These are phyloP conservation scores for Phylloporus arenicola DNA, from an alignment of 768 basidiomycete species.

Conservation along the genomic window DNA sequence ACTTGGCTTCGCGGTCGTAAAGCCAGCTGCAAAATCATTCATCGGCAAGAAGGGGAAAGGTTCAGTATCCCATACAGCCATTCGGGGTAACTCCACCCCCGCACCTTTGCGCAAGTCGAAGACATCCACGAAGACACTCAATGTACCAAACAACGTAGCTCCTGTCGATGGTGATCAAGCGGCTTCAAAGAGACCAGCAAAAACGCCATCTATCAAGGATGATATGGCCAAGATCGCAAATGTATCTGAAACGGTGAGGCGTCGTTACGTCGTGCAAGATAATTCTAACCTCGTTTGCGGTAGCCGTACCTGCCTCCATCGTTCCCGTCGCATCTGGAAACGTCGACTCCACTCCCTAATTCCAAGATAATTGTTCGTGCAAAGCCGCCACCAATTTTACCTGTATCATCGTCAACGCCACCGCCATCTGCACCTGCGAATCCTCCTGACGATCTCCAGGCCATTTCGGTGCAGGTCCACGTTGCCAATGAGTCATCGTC, in stretches of 20 bases:
- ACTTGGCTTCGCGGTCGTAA: slow-evolving; percentile 42
- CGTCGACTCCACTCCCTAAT: slow-evolving; percentile 46
- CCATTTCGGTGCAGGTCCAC: slow-evolving; percentile 2
- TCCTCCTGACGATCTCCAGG: slow-evolving; percentile 17
- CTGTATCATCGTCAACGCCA: slow-evolving; percentile 23
- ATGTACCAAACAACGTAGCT: background rate
- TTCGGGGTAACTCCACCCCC: slow-evolving; percentile 6
- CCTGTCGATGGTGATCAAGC: slow-evolving; percentile 1
- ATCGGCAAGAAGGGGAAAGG: slow-evolving; percentile 21
- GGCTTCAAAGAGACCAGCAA: slow-evolving; percentile 1
- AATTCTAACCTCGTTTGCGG: slow-evolving; percentile 12
- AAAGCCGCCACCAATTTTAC: slow-evolving; percentile 43
- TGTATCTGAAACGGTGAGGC: slow-evolving; percentile 35
- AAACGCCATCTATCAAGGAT: slow-evolving; percentile 2
- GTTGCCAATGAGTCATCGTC: slow-evolving; percentile 10
- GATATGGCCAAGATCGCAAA: slow-evolving; percentile 28
- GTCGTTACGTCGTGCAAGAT: slow-evolving; percentile 1
- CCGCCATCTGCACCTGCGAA: slow-evolving; percentile 18
- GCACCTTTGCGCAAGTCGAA: slow-evolving; percentile 10
- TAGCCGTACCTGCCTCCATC: slow-evolving; percentile 52
- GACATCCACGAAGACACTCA: slow-evolving; percentile 7
- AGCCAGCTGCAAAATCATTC: slow-evolving; percentile 27
- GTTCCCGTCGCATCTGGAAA: slow-evolving; percentile 46
- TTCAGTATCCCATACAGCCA: background rate
- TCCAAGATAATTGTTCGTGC: slow-evolving; percentile 21